Evolutionary conservation across 345 rosid genomes (phyloP), one percentile per base, ranked within the genome.

Genomic region (Draba incana): DNA sequence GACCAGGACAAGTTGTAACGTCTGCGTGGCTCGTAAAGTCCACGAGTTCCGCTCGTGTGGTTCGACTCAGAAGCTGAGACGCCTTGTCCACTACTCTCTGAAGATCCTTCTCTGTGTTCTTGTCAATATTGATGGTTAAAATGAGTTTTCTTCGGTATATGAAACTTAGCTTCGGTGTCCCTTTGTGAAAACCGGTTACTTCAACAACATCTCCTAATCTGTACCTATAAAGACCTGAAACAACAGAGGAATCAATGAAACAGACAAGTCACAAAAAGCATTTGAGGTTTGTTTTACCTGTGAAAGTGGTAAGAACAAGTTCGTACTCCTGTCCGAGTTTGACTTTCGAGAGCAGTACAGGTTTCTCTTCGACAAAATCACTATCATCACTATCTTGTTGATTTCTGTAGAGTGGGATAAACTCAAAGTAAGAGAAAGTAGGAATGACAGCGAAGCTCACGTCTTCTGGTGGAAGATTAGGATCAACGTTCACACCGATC

Each of bases 1-100:
- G 98, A 3, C 98, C 98, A 0, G 96, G 91, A 27, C 74, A 82
- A 43, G 72, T 77, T 23, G 30, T 63, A 24, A 78, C 24, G 31
- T 88, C 81, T 0, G 96, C 97, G 30, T 87, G 92, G 84, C 98
- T 93, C 2, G 98, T 93, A 69, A 84, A 93, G 76, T 93, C 98
- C 1, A 90, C 84, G 0, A 93, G 80, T 78, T 90, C 98, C 5
- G 88, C 96, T 61, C 49, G 43, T 20, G 72, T 43, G 15, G 72
- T 57, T 62, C 50, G 77, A 68, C 75, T 84, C 43, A 86, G 85
- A 6, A 83, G 71, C 80, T 77, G 79, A 20, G 81, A 77, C 10
- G 88, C 92, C n/a, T 66, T 81, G 68, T 93, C 87, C 3, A 90
- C 96, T 53, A 87, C 94, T 16, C 81, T 58, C 69, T 93, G 98